Base-by-base conservation (phyloP, 2,329 filamentous ascomycete genomes). In the Hypoxylon sp. region DNA sequence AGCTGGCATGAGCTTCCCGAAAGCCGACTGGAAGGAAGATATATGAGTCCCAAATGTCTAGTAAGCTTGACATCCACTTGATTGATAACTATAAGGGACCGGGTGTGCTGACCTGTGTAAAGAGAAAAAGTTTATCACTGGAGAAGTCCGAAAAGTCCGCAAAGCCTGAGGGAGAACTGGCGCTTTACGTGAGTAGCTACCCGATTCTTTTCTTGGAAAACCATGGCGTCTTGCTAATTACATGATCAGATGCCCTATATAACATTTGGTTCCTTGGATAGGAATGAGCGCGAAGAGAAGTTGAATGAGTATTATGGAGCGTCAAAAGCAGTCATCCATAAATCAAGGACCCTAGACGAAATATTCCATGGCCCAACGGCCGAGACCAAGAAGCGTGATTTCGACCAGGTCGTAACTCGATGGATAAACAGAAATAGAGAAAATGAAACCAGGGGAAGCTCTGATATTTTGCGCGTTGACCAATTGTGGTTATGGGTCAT, bases 1-100 rank as follows among this genome's bases (percentile, higher is more conserved):
- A 52, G 49, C 13, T 52, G 49, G 49, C 49, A 52, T 15, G 49
- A 52, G 26, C 49, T 52, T 41, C 49, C 49, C n/a, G 49, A 52
- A 24, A 52, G 26, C 13, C 20, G 17, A 4, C 13, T n/a, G 4
- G 32, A 17, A 32, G 34, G 20, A 24, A 52, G 41, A 34, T 37
- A 52, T 17, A 52, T 52, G 49, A 39, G 17, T 20, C 49, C 49
- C 5, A 52, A 52, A n/a, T 52, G 49, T 15, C 26, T 30, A n/a
- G 49, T 52, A 52, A n/a, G 32, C 11, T 28, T 22, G 41, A 44
- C 17, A 4, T 44, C n/a, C 7, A 26, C 24, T 4, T 7, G 24
- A 4, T 26, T 7, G 24, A 26, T 26, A 26, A 4, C 24, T 7
- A 4, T 4, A 26, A 26, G 24, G 24, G 7, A 26, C 24, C 24